Conservation (phyloP, 2,329 filamentous ascomycete genomes). For the Raffaelea albimanens region DNA sequence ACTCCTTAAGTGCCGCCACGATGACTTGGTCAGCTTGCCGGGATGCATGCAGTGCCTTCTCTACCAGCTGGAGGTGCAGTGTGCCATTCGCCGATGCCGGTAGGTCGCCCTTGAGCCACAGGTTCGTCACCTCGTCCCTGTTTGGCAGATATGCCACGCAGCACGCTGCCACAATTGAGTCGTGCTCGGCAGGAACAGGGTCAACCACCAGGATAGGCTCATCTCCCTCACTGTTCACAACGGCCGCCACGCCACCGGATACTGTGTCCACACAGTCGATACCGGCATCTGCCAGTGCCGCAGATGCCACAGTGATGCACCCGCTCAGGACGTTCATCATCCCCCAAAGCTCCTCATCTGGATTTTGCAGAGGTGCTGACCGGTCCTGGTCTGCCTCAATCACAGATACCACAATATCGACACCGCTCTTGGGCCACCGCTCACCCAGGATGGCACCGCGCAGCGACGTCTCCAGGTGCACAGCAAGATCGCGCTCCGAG, state of each 20-base stretch:
- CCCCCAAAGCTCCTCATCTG: constrained; percentile 62
- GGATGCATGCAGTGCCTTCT: constrained; percentile 31
- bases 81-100: constrained; percentile 29
- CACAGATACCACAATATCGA: constrained; percentile 90
- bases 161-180: constrained; percentile 69
- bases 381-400: constrained; percentile 85
- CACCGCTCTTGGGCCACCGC: constrained; percentile 94
- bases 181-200: constrained; percentile 72
- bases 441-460: constrained; percentile 86
- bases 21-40: constrained; percentile 32
- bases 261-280: constrained; percentile 94
- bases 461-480: constrained; percentile 84
- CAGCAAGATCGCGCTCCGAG: constrained; percentile 78
- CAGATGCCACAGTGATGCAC: constrained; percentile 88
- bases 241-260: constrained; percentile 77
- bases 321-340: constrained; percentile 86
- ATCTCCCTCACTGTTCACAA: constrained; percentile 39
- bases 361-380: constrained; percentile 33
- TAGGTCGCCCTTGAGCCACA: constrained; percentile 78
- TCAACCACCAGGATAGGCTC: constrained; percentile 56
- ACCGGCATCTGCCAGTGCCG: constrained; percentile 85
- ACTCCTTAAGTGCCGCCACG: constrained; percentile 28
- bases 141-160: constrained; percentile 82
- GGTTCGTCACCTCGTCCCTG: constrained; percentile 83
- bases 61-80: constrained; percentile 30